phyloP scores from a whole-genome alignment of 2,329 filamentous ascomycete species.

The Canariomyces notabilis region DNA sequence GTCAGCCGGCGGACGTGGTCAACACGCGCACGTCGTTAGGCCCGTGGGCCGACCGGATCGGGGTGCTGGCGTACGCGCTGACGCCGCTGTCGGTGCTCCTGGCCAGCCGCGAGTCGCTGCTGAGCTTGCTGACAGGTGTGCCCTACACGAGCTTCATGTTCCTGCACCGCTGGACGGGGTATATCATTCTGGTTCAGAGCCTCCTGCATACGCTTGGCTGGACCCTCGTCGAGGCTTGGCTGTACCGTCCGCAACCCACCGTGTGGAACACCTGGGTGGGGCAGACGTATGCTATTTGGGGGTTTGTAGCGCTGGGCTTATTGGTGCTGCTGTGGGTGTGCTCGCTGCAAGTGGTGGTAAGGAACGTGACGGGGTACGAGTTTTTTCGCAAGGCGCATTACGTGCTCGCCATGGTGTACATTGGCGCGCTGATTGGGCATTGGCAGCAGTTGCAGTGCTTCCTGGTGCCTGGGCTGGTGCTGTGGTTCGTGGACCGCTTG shows the following conservation, averaged over 20 bases:
- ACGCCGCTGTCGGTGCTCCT: conserved; percentile 66
- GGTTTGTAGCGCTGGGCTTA: conserved; percentile 62
- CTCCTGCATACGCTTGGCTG: conserved; percentile 66
- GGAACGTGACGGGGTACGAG: conserved; percentile 63
- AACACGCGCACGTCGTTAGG: conserved; percentile 64
- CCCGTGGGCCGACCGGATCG: conserved; percentile 64
- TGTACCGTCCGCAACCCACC: conserved; percentile 68
- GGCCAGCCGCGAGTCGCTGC: conserved; percentile 62
- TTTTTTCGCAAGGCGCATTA: conserved; percentile 73
- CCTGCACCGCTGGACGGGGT: conserved; percentile 70
- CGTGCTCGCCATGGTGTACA: conserved; percentile 66
- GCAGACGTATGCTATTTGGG: conserved; percentile 68
- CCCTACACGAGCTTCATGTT: conserved; percentile 77
- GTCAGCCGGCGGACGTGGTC: conserved; percentile 42
- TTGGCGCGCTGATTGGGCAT: conserved; percentile 71
- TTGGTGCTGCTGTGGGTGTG: conserved; percentile 57
- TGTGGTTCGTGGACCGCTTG: conserved; percentile 61
- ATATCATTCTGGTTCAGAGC: conserved; percentile 65
- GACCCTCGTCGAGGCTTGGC: conserved; percentile 58
- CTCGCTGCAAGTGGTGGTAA: conserved; percentile 55
- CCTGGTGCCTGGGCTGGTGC: conserved; percentile 58
- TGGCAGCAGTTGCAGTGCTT: conserved; percentile 66
- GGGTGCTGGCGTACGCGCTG: conserved; percentile 66
- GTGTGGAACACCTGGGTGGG: conserved; percentile 52
- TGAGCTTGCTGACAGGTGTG: conserved; percentile 65